Evolutionary conservation across 2,329 filamentous ascomycete genomes (phyloP).

Genomic region (Claviceps capensis): DNA sequence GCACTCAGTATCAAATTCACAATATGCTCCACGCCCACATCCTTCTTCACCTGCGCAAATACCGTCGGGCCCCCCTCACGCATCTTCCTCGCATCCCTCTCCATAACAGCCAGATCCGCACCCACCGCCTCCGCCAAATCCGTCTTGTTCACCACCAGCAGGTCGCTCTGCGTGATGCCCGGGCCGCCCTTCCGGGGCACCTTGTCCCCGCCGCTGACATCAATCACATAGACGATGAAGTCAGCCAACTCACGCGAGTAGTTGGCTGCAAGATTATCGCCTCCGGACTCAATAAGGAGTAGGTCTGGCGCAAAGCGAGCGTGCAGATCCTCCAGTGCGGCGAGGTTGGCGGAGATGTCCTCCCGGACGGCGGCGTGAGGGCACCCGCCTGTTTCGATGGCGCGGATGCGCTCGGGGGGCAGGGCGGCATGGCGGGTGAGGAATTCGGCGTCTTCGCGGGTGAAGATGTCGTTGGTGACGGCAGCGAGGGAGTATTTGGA

Average conservation of each 20-base stretch:
- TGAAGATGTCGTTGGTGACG: conserved; percentile 99
- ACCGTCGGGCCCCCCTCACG: conserved; percentile 89
- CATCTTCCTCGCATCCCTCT: conserved; percentile 87
- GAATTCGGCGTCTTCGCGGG: conserved; percentile 95
- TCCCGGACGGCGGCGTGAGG: conserved; percentile 95
- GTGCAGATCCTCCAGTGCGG: conserved; percentile 82
- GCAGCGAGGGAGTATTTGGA: conserved; percentile 75
- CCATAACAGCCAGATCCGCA: conserved; percentile 86
- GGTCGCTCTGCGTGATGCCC: conserved; percentile 89
- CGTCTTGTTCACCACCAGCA: conserved; percentile 94
- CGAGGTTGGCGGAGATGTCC: conserved; percentile 88
- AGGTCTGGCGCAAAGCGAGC: conserved; percentile 65
- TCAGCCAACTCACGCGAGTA: conserved; percentile 91
- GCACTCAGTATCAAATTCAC: conserved; percentile 78
- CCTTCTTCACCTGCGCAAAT: conserved; percentile 94
- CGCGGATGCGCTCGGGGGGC: conserved; percentile 69
- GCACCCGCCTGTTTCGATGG: conserved; percentile 95
- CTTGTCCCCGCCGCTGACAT: conserved; percentile 93
- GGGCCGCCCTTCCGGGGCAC: conserved; percentile 91
- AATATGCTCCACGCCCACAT: conserved; percentile 73
- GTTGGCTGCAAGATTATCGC: conserved; percentile 94
- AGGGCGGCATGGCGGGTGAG: conserved; percentile 77
- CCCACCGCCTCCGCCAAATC: conserved; percentile 84
- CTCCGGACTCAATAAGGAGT: conserved; percentile 86
- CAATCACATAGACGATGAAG: conserved; percentile 97